These are phyloP conservation scores for Diplotaxis tenuifolia DNA, from an alignment of 345 rosid species.

Conservation along the genomic window DNA sequence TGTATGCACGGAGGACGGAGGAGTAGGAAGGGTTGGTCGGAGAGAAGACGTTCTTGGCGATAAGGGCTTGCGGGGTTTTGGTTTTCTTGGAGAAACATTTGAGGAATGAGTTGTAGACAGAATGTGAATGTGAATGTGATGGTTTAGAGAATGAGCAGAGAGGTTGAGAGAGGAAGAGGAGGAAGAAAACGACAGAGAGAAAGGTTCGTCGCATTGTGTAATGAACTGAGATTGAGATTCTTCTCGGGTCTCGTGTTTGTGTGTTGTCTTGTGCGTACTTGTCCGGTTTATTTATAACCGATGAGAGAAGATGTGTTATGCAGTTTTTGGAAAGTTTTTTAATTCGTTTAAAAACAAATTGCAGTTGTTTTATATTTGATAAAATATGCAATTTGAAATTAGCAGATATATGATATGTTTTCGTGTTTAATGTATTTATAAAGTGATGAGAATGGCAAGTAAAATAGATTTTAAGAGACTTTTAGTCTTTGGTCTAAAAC, in stretches of 20 bases:
- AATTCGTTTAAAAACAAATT: not conserved
- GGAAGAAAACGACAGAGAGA: not conserved
- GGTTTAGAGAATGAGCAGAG: slow-evolving; percentile 3
- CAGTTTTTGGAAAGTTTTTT: not conserved
- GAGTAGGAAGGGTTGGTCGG: slow-evolving; percentile 41
- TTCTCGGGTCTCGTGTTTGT: slow-evolving; percentile 17
- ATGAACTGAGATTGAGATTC: not conserved
- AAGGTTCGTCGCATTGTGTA: not conserved
- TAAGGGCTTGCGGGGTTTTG: slow-evolving; percentile 6
- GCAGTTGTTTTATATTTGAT: too few relatives aligned
- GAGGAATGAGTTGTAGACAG: slow-evolving; percentile 41
- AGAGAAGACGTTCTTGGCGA: slow-evolving; percentile 33
- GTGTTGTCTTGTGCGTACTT: not conserved
- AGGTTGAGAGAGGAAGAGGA: slow-evolving; percentile 2
- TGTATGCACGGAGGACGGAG: slow-evolving; percentile 49
- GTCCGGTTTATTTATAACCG: slow-evolving; percentile 26
- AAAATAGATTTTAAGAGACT: not conserved
- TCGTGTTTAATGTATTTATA: not conserved
- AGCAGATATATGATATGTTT: too few relatives aligned
- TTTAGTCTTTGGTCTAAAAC: not conserved
- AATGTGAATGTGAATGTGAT: not conserved
- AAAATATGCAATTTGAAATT: too few relatives aligned
- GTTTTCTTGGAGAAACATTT: slow-evolving; percentile 42
- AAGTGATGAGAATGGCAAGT: not conserved
- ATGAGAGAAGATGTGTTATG: not conserved